Evolutionary conservation across 345 rosid genomes (phyloP).

Genomic region (Eutrema yunnanense): DNA sequence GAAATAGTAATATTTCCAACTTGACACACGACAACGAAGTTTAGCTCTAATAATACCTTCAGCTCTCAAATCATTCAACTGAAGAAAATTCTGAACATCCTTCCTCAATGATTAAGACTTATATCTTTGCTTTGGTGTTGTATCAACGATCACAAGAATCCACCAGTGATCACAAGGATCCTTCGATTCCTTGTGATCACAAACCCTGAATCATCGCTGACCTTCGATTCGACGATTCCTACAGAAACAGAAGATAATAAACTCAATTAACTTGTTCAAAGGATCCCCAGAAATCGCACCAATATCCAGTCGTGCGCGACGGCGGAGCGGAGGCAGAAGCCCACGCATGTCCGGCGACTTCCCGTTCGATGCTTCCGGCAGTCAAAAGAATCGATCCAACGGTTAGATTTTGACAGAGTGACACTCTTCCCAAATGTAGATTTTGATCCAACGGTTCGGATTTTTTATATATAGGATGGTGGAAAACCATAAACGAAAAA

Average conservation of each 20-base stretch:
- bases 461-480: too few relatives aligned
- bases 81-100: too few relatives aligned
- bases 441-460: neutral
- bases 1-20: neutral
- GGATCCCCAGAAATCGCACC: neutral
- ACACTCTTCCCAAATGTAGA: neutral
- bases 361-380: neutral
- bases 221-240: neutral
- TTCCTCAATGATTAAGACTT: too few relatives aligned
- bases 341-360: neutral
- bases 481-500: too few relatives aligned
- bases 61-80: too few relatives aligned
- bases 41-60: too few relatives aligned
- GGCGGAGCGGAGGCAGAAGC: neutral
- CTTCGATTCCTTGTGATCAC: neutral
- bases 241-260: neutral
- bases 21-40: neutral
- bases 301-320: neutral
- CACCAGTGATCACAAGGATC: too few relatives aligned
- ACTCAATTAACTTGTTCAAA: neutral
- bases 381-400: constrained; percentile 3
- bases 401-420: neutral
- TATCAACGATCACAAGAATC: too few relatives aligned
- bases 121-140: too few relatives aligned
- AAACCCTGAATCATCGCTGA: neutral